A percentile compares a stretch with the other conserved stretches of the same genome.
phyloP scores from a whole-genome alignment of 2,329 filamentous ascomycete genomes.

The Ophiostoma quercus region DNA sequence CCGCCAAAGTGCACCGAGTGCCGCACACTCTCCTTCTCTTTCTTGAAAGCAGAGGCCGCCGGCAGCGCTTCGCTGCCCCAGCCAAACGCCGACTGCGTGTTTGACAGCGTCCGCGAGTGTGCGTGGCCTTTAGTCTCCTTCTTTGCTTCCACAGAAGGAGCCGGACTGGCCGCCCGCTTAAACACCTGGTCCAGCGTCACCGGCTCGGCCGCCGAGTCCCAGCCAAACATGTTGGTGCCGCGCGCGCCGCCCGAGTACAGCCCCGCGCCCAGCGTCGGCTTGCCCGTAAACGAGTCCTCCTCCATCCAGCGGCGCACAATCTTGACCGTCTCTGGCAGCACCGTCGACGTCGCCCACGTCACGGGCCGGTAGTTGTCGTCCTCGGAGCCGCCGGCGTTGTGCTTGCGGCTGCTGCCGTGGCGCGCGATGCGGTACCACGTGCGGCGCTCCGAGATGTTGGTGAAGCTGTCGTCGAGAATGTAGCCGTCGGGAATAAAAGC shows the following conservation, averaged over 20 bases:
- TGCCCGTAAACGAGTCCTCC: slow-evolving; percentile 54
- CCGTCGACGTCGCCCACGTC: slow-evolving; percentile 51
- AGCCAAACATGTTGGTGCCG: slow-evolving; percentile 53
- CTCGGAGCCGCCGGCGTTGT: slow-evolving; percentile 41
- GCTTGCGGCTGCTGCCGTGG: slow-evolving; percentile 52
- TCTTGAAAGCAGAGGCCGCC: not conserved
- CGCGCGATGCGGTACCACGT: slow-evolving; percentile 62
- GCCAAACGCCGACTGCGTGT: slow-evolving; percentile 6
- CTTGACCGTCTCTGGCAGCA: slow-evolving; percentile 50
- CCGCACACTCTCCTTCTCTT: slow-evolving; percentile 4
- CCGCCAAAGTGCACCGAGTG: slow-evolving; percentile 17
- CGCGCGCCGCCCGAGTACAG: slow-evolving; percentile 34
- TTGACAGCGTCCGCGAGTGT: not conserved
- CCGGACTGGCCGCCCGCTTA: slow-evolving; percentile 25
- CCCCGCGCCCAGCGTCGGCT: slow-evolving; percentile 39
- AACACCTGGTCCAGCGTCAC: slow-evolving; percentile 47
- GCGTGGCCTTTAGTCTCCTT: not conserved
- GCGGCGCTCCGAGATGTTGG: slow-evolving; percentile 53
- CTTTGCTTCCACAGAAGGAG: not conserved
- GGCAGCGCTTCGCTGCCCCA: slow-evolving; percentile 10
- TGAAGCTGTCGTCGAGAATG: slow-evolving; percentile 49
- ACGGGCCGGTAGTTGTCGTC: slow-evolving; percentile 56
- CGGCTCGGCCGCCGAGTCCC: slow-evolving; percentile 51
- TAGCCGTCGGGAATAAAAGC: slow-evolving; percentile 41
- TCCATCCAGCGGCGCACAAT: slow-evolving; percentile 63